Evolutionary conservation across 176 grass and related monocot genomes (phyloP).

Genomic region (Saccharum officinarum): DNA sequence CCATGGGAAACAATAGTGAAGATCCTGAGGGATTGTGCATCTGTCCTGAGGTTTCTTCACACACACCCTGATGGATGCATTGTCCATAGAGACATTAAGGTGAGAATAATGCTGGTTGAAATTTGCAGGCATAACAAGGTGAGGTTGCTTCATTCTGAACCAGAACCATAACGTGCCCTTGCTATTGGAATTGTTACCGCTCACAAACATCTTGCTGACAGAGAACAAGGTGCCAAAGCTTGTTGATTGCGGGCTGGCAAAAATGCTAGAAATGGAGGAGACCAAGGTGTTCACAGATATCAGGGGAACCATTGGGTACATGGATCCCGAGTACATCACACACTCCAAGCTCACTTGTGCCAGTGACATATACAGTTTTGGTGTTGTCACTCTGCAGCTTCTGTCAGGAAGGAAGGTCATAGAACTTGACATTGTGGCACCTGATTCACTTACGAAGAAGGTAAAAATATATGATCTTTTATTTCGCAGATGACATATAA

Average conservation of each 20-base stretch:
- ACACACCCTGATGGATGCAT: constrained; percentile 66
- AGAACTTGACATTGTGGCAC: constrained; percentile 54
- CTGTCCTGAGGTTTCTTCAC: constrained; percentile 67
- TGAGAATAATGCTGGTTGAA: not conserved
- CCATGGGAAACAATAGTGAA: constrained; percentile 57
- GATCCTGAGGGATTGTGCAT: constrained; percentile 59
- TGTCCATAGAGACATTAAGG: constrained; percentile 75
- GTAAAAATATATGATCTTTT: constrained; percentile 29
- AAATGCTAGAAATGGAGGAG: constrained; percentile 59
- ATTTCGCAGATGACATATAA: not conserved
- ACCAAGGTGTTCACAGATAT: constrained; percentile 66
- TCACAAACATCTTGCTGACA: constrained; percentile 68
- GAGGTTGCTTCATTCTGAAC: not conserved
- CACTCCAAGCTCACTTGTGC: constrained; percentile 56
- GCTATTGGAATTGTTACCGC: constrained; percentile 27
- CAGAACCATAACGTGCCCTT: not conserved
- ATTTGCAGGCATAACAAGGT: not conserved
- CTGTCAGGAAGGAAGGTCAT: constrained; percentile 75
- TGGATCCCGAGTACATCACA: constrained; percentile 77
- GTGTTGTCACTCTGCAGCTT: constrained; percentile 57
- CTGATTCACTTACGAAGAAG: constrained; percentile 62
- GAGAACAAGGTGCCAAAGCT: constrained; percentile 55
- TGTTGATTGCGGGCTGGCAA: constrained; percentile 61
- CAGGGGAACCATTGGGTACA: constrained; percentile 70
- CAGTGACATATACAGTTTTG: constrained; percentile 75